Evolutionary conservation across 2,329 filamentous ascomycete species (phyloP).

Genomic region (Ceratocystis huliohia): DNA sequence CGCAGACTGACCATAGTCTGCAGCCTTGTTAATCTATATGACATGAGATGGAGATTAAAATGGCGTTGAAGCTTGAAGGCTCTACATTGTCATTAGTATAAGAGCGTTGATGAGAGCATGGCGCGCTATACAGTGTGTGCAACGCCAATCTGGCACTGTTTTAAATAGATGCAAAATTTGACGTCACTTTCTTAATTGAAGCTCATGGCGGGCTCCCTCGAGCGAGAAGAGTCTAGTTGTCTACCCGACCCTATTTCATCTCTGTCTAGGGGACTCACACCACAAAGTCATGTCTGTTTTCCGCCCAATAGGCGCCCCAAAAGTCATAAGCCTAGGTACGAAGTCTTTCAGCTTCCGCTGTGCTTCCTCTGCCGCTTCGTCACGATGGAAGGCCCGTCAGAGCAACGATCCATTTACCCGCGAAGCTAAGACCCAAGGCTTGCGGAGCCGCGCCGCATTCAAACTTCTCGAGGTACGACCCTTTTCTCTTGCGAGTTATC

Average conservation of each 20-base stretch:
- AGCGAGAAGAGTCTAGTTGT: too few species aligned
- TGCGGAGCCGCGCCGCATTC: conserved; percentile 87
- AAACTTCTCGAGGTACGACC: conserved; percentile 70
- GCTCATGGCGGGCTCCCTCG: background rate
- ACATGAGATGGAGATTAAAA: background rate
- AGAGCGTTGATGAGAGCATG: background rate
- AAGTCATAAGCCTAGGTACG: background rate
- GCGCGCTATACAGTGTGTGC: background rate
- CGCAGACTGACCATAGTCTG: background rate
- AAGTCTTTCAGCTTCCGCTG: background rate
- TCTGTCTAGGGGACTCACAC: background rate
- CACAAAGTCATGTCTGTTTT: background rate
- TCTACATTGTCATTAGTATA: too few species aligned
- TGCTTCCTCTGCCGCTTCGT: conserved; percentile 22
- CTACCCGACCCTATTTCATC: background rate
- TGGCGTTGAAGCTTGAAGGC: too few species aligned
- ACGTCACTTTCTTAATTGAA: background rate
- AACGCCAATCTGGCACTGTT: background rate
- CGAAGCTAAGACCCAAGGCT: conserved; percentile 61
- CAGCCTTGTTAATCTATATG: background rate
- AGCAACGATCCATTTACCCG: conserved; percentile 56
- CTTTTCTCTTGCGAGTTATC: background rate
- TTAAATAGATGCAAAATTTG: background rate
- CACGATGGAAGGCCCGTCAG: conserved; percentile 72
- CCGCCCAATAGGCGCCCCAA: background rate